Percentiles rank a stretch among this genome's conserved stretches.
Evolutionary conservation across 2,329 filamentous ascomycete genomes (phyloP).

Genomic region (Eurotiales sp.): DNA sequence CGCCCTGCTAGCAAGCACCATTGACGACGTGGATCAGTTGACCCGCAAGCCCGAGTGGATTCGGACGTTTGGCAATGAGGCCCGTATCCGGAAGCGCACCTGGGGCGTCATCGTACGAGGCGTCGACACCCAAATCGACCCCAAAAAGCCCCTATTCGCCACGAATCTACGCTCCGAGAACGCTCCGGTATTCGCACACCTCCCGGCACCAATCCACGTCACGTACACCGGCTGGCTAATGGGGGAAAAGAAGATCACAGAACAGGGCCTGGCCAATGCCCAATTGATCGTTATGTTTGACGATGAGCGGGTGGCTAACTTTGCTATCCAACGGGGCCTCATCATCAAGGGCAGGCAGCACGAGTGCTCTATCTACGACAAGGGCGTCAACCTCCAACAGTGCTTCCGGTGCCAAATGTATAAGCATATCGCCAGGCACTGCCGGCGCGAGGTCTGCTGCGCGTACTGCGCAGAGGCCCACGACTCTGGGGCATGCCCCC

Average conservation of each 20-base stretch:
- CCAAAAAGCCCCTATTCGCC: not conserved
- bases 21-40: slow-evolving; percentile 1
- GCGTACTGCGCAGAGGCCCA: not conserved
- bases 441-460: not conserved
- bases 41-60: not conserved
- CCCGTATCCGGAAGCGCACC: not conserved
- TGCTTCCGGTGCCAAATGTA: slow-evolving; percentile 4
- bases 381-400: not conserved
- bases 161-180: not conserved
- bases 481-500: not conserved
- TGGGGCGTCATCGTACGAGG: not conserved
- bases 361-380: not conserved
- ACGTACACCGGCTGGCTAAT: no score
- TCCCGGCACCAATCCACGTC: not conserved
- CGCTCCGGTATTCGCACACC: not conserved
- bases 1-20: not conserved
- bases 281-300: not conserved
- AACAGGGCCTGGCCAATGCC: not conserved
- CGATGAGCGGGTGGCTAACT: no score
- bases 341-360: no score
- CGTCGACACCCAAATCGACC: not conserved
- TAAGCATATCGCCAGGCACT: slow-evolving; percentile 1
- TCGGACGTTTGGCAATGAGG: not conserved
- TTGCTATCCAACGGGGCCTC: no score
- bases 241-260: not conserved